Base-by-base conservation (phyloP, 73 alveolate genomes). In the Paramecium bursaria region DNA sequence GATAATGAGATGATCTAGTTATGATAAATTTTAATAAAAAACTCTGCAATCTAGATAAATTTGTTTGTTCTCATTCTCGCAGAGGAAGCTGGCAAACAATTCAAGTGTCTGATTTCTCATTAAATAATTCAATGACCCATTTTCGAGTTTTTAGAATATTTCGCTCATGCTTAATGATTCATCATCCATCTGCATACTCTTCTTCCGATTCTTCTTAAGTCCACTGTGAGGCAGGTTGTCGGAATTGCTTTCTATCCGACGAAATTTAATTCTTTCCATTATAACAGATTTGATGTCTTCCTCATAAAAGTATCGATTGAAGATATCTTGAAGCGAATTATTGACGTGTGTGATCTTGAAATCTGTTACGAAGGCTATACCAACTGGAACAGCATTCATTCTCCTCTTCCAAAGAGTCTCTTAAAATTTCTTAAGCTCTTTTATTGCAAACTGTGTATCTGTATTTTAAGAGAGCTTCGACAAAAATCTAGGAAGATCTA, bases 341-440 rank as follows among this genome's bases (percentile, higher is more conserved):
- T n/a, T n/a, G n/a, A n/a, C n/a, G n/a, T n/a, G n/a, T n/a, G n/a
- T n/a, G n/a, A n/a, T n/a, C n/a, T n/a, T n/a, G n/a, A n/a, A n/a
- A n/a, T n/a, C n/a, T n/a, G 15, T 17, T 11, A 67, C 33, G 5
- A 67, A 39, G 22, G 50, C 26, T 31, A 67, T 67, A 4, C 82
- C 82, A 10, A 67, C 27, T 11, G 82, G 82, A 53, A 67, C 44
- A 0, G 82, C 82, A 67, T 67, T 67, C 82, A 67, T 67, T 21
- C 82, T 35, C 15, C 33, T 19, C 27, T 47, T 67, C 82, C 82
- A 67, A 3, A 67, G 25, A 21, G 49, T 15, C 17, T 67, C 82
- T 31, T 67, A 17, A 67, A 21, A 67, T 2, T 15, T 17, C 2
- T 67, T 33, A 3, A 67, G 33, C 23, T 67, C 60, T 42, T 42